Evolutionary conservation across 2,329 filamentous ascomycete genomes (phyloP), one percentile per base, ranked within the genome.

Genomic region (Aureobasidium sp.): DNA sequence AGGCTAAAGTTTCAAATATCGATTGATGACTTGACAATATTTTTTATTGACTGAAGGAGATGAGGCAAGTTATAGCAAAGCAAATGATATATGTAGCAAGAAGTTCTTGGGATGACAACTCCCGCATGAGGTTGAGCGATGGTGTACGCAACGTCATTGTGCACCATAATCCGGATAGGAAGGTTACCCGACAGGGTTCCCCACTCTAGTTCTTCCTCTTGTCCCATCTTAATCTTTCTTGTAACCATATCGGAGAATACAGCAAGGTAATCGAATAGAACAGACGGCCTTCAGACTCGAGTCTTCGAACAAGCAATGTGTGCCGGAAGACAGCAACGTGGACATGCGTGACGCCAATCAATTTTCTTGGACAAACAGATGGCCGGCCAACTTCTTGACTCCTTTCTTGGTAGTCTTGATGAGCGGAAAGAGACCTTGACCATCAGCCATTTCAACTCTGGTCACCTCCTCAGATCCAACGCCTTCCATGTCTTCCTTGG

Each of bases 401-500:
- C 63, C 66, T 31, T 54, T 67, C 36, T 66, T 53, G 27, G 48
- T 25, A 23, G 55, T 54, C 18, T 56, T 31, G 7, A 67, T 33
- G n/a, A 54, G n/a, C 0, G 66, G 61, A 18, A 45, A 54, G 3
- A 67, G 38, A 3, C 55, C 60, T 23, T 27, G 38, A 9, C 42
- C 25, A 7, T 56, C 38, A 7, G 3, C 27, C 15, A 36, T 23
- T 27, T 29, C 36, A 1, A 20, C 7, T 29, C 42, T 58, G 31
- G 9, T 9, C 16, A 36, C 38, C 4, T 20, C 8, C 9, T 53
- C 55, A 1, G 5, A 3, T 18, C 55, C 40, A 4, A 16, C 8
- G n/a, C 76, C 8, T 56, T 76, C 15, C 71, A 77, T 15, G 71
- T 72, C 10, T 31, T 77, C 9, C 65, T 74, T 2, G 71, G 71